Evolutionary conservation across 768 basidiomycete genomes (phyloP).

Genomic region (Suillus subluteus): DNA sequence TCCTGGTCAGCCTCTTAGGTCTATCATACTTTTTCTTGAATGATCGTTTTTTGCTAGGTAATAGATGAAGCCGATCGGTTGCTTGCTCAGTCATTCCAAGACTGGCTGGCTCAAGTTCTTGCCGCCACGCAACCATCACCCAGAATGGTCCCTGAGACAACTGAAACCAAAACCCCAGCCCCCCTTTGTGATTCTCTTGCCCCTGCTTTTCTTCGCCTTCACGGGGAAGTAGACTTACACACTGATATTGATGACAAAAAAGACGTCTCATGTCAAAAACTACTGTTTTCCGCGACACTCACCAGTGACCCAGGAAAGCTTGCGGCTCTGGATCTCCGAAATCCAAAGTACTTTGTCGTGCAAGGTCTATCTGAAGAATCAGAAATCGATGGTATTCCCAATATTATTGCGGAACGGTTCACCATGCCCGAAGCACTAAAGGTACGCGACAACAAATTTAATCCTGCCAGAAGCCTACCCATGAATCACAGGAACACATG

Average conservation of each 20-base stretch:
- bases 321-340: slow-evolving; percentile 72
- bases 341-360: slow-evolving; percentile 90
- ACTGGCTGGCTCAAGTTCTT: slow-evolving; percentile 88
- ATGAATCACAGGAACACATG: slow-evolving; percentile 74
- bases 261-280: slow-evolving; percentile 82
- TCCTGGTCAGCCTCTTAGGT: slow-evolving; percentile 62
- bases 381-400: slow-evolving; percentile 44
- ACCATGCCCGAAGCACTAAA: slow-evolving; percentile 79
- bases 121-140: slow-evolving; percentile 62
- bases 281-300: slow-evolving; percentile 95
- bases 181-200: slow-evolving; percentile 51
- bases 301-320: slow-evolving; percentile 95
- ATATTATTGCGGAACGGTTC: slow-evolving; percentile 73
- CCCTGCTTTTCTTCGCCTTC: slow-evolving; percentile 53
- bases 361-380: slow-evolving; percentile 49
- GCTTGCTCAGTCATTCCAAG: slow-evolving; percentile 93
- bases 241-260: slow-evolving; percentile 61
- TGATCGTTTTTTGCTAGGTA: slow-evolving; percentile 54
- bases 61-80: slow-evolving; percentile 99
- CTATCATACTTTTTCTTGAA: background rate
- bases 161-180: slow-evolving; percentile 4
- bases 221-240: slow-evolving; percentile 28
- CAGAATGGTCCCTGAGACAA: slow-evolving; percentile 14
- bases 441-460: slow-evolving; percentile 44
- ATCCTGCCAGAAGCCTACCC: slow-evolving; percentile 7